Conservation (phyloP, 2,329 filamentous ascomycete genomes). For the Trichophyton verrucosum region DNA sequence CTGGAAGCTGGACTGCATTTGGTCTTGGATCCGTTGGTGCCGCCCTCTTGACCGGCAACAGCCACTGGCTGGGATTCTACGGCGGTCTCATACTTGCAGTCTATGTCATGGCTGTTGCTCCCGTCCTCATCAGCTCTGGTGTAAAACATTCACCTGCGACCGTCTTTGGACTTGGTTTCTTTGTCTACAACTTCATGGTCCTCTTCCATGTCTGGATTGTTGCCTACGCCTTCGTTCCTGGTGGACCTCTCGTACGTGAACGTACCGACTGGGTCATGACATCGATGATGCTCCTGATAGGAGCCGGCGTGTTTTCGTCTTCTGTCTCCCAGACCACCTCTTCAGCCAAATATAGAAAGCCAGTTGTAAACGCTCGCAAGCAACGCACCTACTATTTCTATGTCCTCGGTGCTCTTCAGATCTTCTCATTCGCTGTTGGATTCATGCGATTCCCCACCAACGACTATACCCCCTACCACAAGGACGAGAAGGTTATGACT, state of each 20-base stretch:
- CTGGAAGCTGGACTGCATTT: slow-evolving; percentile 67
- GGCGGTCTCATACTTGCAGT: slow-evolving; percentile 63
- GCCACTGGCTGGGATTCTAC: slow-evolving; percentile 81
- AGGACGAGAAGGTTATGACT: slow-evolving; percentile 74
- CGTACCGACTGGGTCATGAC: slow-evolving; percentile 94
- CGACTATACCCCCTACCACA: slow-evolving; percentile 82
- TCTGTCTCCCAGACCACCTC: slow-evolving; percentile 38
- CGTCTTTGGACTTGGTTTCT: slow-evolving; percentile 78
- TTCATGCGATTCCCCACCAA: slow-evolving; percentile 88
- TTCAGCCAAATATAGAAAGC: slow-evolving; percentile 25
- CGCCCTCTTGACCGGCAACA: slow-evolving; percentile 59
- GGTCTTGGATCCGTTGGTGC: slow-evolving; percentile 69
- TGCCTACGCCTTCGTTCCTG: slow-evolving; percentile 93
- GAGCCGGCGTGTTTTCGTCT: slow-evolving; percentile 66
- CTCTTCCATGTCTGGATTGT: slow-evolving; percentile 99
- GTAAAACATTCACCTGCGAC: slow-evolving; percentile 62
- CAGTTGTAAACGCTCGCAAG: slow-evolving; percentile 32
- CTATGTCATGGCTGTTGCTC: slow-evolving; percentile 70
- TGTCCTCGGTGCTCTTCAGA: slow-evolving; percentile 60
- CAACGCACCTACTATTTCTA: slow-evolving; percentile 58
- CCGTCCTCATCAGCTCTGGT: slow-evolving; percentile 63
- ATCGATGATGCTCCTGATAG: slow-evolving; percentile 70
- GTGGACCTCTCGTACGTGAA: slow-evolving; percentile 81
- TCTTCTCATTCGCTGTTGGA: slow-evolving; percentile 66
- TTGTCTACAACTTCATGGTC: slow-evolving; percentile 85